A percentile compares a stretch with the other conserved stretches of the same genome.
Conservation (phyloP, 2,329 filamentous ascomycete species). For the Aspergillus quadrilineatus region DNA sequence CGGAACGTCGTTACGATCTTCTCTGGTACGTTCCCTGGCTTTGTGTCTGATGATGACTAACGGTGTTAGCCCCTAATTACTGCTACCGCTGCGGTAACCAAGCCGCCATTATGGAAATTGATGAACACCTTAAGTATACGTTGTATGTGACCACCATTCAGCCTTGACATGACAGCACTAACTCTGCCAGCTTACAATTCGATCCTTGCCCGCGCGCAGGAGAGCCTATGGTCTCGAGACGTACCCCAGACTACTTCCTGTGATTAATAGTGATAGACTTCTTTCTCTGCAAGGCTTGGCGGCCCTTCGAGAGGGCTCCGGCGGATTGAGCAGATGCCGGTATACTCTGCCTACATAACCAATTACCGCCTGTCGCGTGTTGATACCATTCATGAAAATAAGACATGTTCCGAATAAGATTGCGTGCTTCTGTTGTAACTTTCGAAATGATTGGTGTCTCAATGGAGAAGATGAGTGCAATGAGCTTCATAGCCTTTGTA, state of each 20-base stretch:
- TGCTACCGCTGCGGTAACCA: slow-evolving; percentile 99
- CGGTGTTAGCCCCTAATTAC: slow-evolving; percentile 71
- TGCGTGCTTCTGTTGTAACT: neutral
- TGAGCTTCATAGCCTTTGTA: too few species aligned
- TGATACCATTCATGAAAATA: slow-evolving; percentile 45
- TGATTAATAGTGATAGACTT: slow-evolving; percentile 49
- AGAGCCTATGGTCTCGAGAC: slow-evolving; percentile 97
- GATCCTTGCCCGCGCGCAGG: slow-evolving; percentile 96
- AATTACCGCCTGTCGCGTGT: slow-evolving; percentile 38
- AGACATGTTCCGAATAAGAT: slow-evolving; percentile 26
- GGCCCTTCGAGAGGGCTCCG: slow-evolving; percentile 29
- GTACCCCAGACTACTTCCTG: slow-evolving; percentile 98
- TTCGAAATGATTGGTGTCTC: too few species aligned
- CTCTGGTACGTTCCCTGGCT: slow-evolving; percentile 64
- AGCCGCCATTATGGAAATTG: slow-evolving; percentile 99
- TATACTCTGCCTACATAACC: slow-evolving; percentile 33
- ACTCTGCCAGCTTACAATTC: slow-evolving; percentile 81
- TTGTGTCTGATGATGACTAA: slow-evolving; percentile 24
- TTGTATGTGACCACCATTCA: slow-evolving; percentile 67
- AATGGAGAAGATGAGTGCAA: too few species aligned
- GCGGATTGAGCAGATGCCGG: slow-evolving; percentile 30
- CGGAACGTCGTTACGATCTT: slow-evolving; percentile 98
- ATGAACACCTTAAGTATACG: slow-evolving; percentile 98
- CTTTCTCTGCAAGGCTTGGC: slow-evolving; percentile 22
- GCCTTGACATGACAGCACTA: slow-evolving; percentile 10